A percentile compares a stretch with the other conserved stretches of the same genome.
Evolutionary conservation across 176 grass and related monocot species (phyloP).

Genomic region (Carex parvula): DNA sequence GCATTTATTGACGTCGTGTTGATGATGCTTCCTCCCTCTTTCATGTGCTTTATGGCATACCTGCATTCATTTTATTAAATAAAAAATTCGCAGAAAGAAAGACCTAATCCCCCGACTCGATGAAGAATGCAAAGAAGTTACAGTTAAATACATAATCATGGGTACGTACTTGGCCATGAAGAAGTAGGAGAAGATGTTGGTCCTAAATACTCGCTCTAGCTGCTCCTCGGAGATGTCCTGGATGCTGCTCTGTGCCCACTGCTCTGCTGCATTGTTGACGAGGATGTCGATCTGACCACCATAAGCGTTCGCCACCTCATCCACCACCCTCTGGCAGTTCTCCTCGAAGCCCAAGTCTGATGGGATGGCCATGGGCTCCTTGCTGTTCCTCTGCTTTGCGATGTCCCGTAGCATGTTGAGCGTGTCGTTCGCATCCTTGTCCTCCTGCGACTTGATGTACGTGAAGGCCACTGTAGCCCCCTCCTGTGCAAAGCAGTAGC

Average conservation of each 20-base stretch:
- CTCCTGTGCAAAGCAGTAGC: constrained; percentile 65
- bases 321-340: constrained; percentile 55
- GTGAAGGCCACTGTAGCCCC: constrained; percentile 84
- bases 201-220: constrained; percentile 71
- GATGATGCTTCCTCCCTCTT: constrained; percentile 39
- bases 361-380: constrained; percentile 42
- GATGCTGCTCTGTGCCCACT: constrained; percentile 42
- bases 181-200: constrained; percentile 72
- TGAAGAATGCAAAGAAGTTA: background rate
- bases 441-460: constrained; percentile 49
- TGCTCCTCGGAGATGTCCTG: constrained; percentile 45
- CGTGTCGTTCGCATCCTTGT: constrained; percentile 57
- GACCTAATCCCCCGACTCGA: background rate
- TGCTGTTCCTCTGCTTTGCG: constrained; percentile 2
- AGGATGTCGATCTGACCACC: constrained; percentile 60
- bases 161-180: constrained; percentile 37
- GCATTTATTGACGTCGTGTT: constrained; percentile 83
- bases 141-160: too few relatives aligned
- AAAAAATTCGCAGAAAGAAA: too few relatives aligned
- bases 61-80: background rate
- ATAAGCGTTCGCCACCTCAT: constrained; percentile 32
- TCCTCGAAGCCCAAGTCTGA: constrained; percentile 79
- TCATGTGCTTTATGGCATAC: constrained; percentile 43
- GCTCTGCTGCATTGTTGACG: constrained; percentile 76
- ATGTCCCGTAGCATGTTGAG: constrained; percentile 52